Evolutionary conservation across 2,329 filamentous ascomycete genomes (phyloP).

Genomic region (Aschersonia sp.): DNA sequence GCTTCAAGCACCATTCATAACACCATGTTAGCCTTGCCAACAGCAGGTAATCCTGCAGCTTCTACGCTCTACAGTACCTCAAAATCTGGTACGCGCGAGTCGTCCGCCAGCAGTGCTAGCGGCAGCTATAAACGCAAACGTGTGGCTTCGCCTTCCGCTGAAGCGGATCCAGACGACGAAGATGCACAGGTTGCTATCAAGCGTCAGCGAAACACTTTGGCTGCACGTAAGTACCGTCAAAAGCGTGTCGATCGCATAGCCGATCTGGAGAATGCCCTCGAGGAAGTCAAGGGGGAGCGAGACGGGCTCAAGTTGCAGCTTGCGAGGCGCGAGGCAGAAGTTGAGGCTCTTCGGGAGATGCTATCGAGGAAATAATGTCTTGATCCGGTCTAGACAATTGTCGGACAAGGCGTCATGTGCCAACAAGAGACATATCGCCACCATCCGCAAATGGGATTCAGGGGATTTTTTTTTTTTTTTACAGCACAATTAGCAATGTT

Average conservation of each 20-base stretch:
- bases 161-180: conserved; percentile 4
- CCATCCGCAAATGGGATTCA: not conserved
- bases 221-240: conserved; percentile 58
- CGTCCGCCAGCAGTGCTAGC: conserved; percentile 3
- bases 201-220: conserved; percentile 54
- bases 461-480: not conserved
- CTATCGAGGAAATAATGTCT: conserved; percentile 15
- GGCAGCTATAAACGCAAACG: conserved; percentile 8
- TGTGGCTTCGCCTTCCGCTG: conserved; percentile 5
- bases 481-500: not conserved
- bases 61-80: conserved; percentile 1
- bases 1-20: not conserved
- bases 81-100: not conserved
- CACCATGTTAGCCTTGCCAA: not conserved
- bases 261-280: conserved; percentile 45
- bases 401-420: not conserved
- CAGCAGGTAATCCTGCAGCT: not conserved
- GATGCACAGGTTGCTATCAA: conserved; percentile 27
- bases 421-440: not conserved
- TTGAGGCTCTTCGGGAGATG: conserved; percentile 42
- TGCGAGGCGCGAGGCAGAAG: conserved; percentile 50
- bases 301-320: conserved; percentile 49
- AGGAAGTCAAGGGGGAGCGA: conserved; percentile 42
- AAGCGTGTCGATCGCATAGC: conserved; percentile 53
- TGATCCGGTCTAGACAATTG: not conserved